phyloP scores from a whole-genome alignment of 148 eudicot species.

The Camellia sinensis region DNA sequence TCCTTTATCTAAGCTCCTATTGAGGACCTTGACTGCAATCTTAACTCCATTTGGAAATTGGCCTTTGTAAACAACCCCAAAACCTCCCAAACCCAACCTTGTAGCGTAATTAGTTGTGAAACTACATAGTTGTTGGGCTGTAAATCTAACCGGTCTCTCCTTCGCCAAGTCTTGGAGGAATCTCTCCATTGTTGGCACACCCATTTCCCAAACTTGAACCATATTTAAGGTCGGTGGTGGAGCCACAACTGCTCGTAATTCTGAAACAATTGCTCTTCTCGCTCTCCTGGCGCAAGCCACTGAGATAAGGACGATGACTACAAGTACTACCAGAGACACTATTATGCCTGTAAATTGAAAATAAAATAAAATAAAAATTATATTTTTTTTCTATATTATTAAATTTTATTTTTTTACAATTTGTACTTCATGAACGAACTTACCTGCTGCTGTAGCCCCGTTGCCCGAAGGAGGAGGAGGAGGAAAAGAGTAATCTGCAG shows the following conservation, averaged over 20 bases:
- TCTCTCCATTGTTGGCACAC: neutral
- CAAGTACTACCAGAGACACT: neutral
- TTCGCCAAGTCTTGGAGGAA: constrained; percentile 11
- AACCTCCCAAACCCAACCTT: constrained; percentile 22
- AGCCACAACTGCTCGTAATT: neutral
- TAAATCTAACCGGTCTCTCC: neutral
- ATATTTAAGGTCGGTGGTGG: neutral
- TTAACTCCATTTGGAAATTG: constrained; percentile 18
- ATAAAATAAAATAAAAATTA: neutral
- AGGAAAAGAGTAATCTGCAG: no score
- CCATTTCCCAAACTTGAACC: neutral
- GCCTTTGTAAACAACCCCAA: constrained; percentile 30
- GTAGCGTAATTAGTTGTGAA: neutral
- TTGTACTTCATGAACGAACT: no score
- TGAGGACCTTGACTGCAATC: constrained; percentile 25
- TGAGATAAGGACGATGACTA: neutral
- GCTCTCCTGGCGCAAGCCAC: neutral
- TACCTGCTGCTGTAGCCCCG: no score
- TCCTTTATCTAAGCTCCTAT: constrained; percentile 10
- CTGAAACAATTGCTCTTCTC: neutral
- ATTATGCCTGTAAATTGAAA: constrained; percentile 4
- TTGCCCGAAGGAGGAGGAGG: no score
- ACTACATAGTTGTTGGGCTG: neutral
- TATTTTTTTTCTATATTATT: neutral
- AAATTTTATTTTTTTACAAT: no score